Conservation (phyloP, 768 basidiomycete genomes). For the Lactifluus volemus region DNA sequence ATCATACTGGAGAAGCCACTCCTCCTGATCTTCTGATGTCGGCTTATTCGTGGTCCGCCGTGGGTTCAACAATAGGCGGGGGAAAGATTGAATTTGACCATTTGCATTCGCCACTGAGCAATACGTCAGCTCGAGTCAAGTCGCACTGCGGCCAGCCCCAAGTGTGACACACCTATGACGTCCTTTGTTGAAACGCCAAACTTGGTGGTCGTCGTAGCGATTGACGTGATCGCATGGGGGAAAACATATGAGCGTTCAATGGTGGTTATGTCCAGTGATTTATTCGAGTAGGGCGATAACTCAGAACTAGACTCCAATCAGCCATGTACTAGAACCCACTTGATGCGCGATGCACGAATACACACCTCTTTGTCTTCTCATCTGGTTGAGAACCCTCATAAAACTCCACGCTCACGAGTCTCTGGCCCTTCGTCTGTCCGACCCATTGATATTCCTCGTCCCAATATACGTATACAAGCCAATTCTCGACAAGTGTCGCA, state of each 20-base stretch:
- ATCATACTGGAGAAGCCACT: constrained; percentile 80
- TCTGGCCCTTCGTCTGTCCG: constrained; percentile 54
- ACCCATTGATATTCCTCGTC: constrained; percentile 43
- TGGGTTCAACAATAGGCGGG: constrained; percentile 70
- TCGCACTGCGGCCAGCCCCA: not conserved
- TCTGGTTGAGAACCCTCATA: constrained; percentile 70
- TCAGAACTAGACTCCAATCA: constrained; percentile 36
- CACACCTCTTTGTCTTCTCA: constrained; percentile 63
- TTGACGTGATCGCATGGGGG: constrained; percentile 56
- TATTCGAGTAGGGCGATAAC: constrained; percentile 45
- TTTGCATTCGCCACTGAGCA: constrained; percentile 65
- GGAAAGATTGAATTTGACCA: constrained; percentile 66
- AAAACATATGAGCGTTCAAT: constrained; percentile 66
- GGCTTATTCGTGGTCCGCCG: constrained; percentile 72
- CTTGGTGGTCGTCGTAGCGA: constrained; percentile 74
- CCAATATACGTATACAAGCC: constrained; percentile 86
- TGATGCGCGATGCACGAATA: not conserved
- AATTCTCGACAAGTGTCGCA: constrained; percentile 74
- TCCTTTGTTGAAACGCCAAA: constrained; percentile 85
- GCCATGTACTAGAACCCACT: not conserved
- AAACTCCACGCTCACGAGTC: constrained; percentile 76
- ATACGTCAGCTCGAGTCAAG: not conserved
- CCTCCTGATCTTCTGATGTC: constrained; percentile 72
- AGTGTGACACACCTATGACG: constrained; percentile 60
- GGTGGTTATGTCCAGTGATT: constrained; percentile 43